These are phyloP conservation scores for Diaporthe aspalathi DNA, from an alignment of 2,329 filamentous ascomycete species.

Conservation along the genomic window DNA sequence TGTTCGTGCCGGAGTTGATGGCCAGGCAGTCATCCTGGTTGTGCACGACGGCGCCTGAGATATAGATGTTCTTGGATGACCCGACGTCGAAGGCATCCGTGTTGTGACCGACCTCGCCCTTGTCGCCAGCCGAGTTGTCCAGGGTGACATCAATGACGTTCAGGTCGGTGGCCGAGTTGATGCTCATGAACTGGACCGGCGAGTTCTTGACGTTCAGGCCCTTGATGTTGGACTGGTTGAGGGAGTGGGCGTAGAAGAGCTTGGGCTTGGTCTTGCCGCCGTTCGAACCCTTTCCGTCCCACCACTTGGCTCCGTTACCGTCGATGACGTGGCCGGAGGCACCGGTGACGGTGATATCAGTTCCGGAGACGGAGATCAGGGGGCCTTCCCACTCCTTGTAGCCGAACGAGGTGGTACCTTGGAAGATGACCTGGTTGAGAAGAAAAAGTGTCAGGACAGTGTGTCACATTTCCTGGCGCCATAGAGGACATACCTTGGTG, in stretches of 20 bases:
- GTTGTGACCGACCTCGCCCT: slow-evolving; percentile 54
- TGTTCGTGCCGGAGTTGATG: slow-evolving; percentile 64
- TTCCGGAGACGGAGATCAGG: slow-evolving; percentile 40
- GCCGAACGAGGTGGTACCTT: slow-evolving; percentile 42
- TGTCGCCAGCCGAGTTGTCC: slow-evolving; percentile 53
- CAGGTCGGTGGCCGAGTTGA: slow-evolving; percentile 51
- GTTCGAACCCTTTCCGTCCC: slow-evolving; percentile 52
- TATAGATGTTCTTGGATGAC: slow-evolving; percentile 60
- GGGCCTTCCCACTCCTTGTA: slow-evolving; percentile 75
- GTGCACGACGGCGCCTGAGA: slow-evolving; percentile 63
- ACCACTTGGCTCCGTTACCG: slow-evolving; percentile 39
- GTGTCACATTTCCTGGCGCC: neutral
- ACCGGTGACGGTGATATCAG: slow-evolving; percentile 40
- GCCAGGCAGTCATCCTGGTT: slow-evolving; percentile 73
- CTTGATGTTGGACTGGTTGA: slow-evolving; percentile 52
- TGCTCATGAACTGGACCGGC: slow-evolving; percentile 56
- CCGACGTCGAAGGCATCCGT: slow-evolving; percentile 71
- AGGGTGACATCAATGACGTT: slow-evolving; percentile 51
- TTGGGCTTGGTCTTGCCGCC: slow-evolving; percentile 54
- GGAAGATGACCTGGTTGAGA: slow-evolving; percentile 47
- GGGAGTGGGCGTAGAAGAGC: slow-evolving; percentile 62
- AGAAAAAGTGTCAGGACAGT: neutral
- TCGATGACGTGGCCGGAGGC: slow-evolving; percentile 44
- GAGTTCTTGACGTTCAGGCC: slow-evolving; percentile 55
- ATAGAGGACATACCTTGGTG: slow-evolving; percentile 42